Evolutionary conservation across 768 basidiomycete genomes (phyloP), one percentile per base, ranked within the genome.

Genomic region (Floccularia luteovirens): DNA sequence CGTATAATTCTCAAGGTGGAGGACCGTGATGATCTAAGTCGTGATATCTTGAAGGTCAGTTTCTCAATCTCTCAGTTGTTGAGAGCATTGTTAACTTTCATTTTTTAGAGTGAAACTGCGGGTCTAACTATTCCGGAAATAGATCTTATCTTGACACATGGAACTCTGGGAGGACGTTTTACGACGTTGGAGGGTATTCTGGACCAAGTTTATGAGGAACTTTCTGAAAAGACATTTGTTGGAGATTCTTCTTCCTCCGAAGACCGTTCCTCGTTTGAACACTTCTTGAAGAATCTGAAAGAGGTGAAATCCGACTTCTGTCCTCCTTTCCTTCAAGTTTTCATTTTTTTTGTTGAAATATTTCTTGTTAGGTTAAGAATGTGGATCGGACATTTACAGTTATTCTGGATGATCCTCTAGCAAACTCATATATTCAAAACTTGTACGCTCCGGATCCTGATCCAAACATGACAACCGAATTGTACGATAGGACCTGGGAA

Each of bases 361-460:
- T 19, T 28, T 17, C 4, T 21, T 32, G 41, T 17, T 46, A 90
- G 85, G 75, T 92, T 47, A 91, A 90, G 62, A 72, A 69, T 31
- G 93, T 75, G 10, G 74, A 81, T 38, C 69, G 67, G 24, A 82
- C 84, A 3, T 99, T 94, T 63, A 98, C 94, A 0, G 56, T 99
- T 44, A 85, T 98, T 56, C 67, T 99, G 7, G 94, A 98, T 53
- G 94, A 98, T 55, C 96, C 96, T 2, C 69, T 98, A 14, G 83
- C 90, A 11, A 97, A 98, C 59, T 93, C 90, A 2, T 93, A 98
- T 55, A 66, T 99, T 32, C 96, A 99, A 58, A 96, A 91, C 57
- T 52, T 93, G n/a, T 97, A 94, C 56, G 94, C 96, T 0, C 96
- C 96, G 3, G 94, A 99, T 55, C 81, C 88, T 0, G 94, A 98